A percentile compares a stretch with the other conserved stretches of the same genome.
Evolutionary conservation across 1,284 basidiomycete genomes (phyloP).

Genomic region (Puccinia coronata): DNA sequence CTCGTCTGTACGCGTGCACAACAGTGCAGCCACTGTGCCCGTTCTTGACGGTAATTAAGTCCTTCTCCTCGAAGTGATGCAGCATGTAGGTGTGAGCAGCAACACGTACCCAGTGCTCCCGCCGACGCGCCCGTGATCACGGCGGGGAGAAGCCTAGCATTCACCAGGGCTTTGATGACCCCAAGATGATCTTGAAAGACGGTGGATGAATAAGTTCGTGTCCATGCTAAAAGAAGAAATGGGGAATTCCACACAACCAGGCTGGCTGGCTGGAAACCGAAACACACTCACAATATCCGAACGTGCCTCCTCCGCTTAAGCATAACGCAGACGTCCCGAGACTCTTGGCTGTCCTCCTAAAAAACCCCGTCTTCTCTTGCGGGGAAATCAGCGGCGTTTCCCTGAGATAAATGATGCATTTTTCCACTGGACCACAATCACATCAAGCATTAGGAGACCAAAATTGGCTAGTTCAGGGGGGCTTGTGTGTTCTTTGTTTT

Average conservation of each 20-base stretch:
- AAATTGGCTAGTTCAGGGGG: background rate
- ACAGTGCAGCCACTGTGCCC: constrained; percentile 63
- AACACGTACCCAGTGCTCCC: constrained; percentile 71
- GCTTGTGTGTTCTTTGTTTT: background rate
- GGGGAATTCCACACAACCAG: constrained; percentile 52
- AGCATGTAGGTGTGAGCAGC: background rate
- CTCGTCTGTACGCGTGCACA: constrained; percentile 84
- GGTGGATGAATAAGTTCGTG: constrained; percentile 59
- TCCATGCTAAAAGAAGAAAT: background rate
- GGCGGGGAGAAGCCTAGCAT: constrained; percentile 80
- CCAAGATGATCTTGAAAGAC: constrained; percentile 70
- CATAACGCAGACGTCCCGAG: constrained; percentile 88
- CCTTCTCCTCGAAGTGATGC: background rate
- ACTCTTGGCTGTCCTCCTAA: constrained; percentile 82
- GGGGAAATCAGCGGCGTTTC: constrained; percentile 71
- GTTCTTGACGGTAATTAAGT: background rate
- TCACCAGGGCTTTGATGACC: constrained; percentile 86
- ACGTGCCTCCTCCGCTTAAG: constrained; percentile 87
- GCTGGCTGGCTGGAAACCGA: constrained; percentile 50
- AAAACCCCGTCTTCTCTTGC: constrained; percentile 90
- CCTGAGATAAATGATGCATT: constrained; percentile 69
- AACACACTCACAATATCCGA: constrained; percentile 70
- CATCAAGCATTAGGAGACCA: no score
- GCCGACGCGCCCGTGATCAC: constrained; percentile 89
- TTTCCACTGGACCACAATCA: constrained; percentile 52